Evolutionary conservation across 2,329 filamentous ascomycete genomes (phyloP), one percentile per base, ranked within the genome.

Genomic region (Sordariomycetes sp.): DNA sequence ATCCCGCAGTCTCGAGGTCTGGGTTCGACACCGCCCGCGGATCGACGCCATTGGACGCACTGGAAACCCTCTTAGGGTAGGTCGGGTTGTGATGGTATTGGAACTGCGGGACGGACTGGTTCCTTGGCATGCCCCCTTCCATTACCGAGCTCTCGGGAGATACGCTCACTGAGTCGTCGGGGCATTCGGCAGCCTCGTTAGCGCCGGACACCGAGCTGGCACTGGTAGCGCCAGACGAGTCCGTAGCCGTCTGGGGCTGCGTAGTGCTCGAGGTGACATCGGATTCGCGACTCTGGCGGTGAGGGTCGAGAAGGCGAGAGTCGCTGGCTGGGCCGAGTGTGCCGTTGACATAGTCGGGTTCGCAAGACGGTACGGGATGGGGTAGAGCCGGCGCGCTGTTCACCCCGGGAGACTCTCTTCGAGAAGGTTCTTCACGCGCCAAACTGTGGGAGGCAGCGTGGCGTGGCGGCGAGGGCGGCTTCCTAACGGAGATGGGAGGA

Each of bases 11-110:
- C 35, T 85, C 81, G 4, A 70, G 67, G 58, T 82, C 79, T 1
- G 78, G 75, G 55, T 71, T 78, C 8, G 79, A 81, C 5, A 72
- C 70, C 39, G 72, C 70, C 57, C 72, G 71, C n/a, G 66, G 66
- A 55, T 73, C 71, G 53, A 65, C 65, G 42, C 72, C 75, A 59
- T 67, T 68, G 39, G 72, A 69, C n/a, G 70, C 70, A 62, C 69
- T 78, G 55, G 69, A 70, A 58, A 73, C 70, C 28, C 71, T 69
- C 57, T 70, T 65, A 60, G 75, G 62, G 64, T 72, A 73, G 1
- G 74, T 67, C 54, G 76, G 74, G 62, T 82, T 81, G 62, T 85
- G 81, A 62, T 85, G 79, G 62, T 86, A 85, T 64, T 85, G 81
- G 57, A 85, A 75, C 61, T 76, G 77, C 12, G 81, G 78, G 10